Conservation (phyloP, 1,284 basidiomycete species). For the Trichosporon ovoides region DNA sequence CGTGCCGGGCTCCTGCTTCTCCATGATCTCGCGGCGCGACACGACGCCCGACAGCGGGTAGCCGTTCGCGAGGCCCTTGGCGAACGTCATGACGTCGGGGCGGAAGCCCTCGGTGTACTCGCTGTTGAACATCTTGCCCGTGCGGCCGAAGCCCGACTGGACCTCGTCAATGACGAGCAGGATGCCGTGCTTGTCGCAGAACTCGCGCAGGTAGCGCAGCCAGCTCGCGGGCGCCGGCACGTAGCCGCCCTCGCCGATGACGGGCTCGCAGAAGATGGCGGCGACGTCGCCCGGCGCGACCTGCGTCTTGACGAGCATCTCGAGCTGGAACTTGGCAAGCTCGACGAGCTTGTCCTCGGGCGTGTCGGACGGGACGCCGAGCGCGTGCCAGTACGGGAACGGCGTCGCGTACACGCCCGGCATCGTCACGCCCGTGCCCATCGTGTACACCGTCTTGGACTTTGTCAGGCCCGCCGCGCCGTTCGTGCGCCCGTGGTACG, state of each 20-base stretch:
- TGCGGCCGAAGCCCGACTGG: conserved; percentile 83
- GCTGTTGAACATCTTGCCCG: conserved; percentile 77
- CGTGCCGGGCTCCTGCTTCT: conserved; percentile 69
- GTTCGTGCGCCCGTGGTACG: conserved; percentile 78
- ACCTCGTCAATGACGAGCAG: conserved; percentile 77
- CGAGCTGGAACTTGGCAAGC: conserved; percentile 72
- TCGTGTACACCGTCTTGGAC: conserved; percentile 82
- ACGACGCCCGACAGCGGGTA: conserved; percentile 87
- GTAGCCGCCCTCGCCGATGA: conserved; percentile 89
- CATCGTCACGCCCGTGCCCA: conserved; percentile 36
- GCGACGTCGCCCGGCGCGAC: conserved; percentile 79
- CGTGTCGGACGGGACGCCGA: conserved; percentile 61
- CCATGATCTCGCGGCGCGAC: conserved; percentile 74
- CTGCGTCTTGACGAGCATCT: conserved; percentile 77
- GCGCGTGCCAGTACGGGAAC: conserved; percentile 92
- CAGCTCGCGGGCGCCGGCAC: conserved; percentile 79
- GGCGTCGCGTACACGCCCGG: conserved; percentile 72
- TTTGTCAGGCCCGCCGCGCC: conserved; percentile 75
- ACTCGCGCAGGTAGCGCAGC: conserved; percentile 68
- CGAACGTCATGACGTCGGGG: conserved; percentile 83
- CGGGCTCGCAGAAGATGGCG: conserved; percentile 85
- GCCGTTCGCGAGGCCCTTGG: conserved; percentile 61
- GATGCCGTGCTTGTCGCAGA: conserved; percentile 83
- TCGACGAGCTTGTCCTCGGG: conserved; percentile 62
- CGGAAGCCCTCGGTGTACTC: conserved; percentile 64